Evolutionary conservation across 805 yeast genomes (phyloP), one percentile per base, ranked within the genome.

Genomic region (Ogataea pignaliae): DNA sequence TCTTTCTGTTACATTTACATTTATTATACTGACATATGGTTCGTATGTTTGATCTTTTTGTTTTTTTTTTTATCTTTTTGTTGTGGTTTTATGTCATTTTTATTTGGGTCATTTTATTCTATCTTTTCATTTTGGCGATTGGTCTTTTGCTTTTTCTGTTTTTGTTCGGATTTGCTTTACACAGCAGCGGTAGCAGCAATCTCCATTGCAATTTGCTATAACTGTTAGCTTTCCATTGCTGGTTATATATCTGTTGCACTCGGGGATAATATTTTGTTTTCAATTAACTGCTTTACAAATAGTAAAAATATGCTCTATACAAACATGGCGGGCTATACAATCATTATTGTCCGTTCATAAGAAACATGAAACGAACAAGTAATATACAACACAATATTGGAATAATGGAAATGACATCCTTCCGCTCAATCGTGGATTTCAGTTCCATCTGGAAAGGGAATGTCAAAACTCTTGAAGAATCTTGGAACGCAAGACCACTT

Each of bases 401-500:
- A 21, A 21, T 21, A 21, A 21, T 7, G 26, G n/a, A n/a, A n/a
- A 21, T 21, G 7, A 7, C 4, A 21, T 5, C 7, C 26, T 21
- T 30, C 9, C 14, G 9, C 4, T 30, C 33, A 30, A 30, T 13
- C 16, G 17, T 36, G 41, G 37, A 43, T 34, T 29, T 10, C 14
- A 29, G 15, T 39, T 29, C 41, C 41, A 15, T 37, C 34, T 3
- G 44, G 41, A 16, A 34, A 34, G 10, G 36, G 37, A 9, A 54
- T 10, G 2, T 46, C 43, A 35, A 50, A 48, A n/a, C 50, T 49
- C 17, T 53, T 48, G 40, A 55, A 52, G 63, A 62, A 78, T 53
- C 72, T 66, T 33, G 77, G 69, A 36, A 78, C 70, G 61, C 83
- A 78, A 3, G 79, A 73, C 64, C 72, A 72, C 12, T 63, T 68